A percentile compares a stretch with the other conserved stretches of the same genome.
Evolutionary conservation across 371 early-diverging fungal species (phyloP).

Genomic region (Mortierella sp.): DNA sequence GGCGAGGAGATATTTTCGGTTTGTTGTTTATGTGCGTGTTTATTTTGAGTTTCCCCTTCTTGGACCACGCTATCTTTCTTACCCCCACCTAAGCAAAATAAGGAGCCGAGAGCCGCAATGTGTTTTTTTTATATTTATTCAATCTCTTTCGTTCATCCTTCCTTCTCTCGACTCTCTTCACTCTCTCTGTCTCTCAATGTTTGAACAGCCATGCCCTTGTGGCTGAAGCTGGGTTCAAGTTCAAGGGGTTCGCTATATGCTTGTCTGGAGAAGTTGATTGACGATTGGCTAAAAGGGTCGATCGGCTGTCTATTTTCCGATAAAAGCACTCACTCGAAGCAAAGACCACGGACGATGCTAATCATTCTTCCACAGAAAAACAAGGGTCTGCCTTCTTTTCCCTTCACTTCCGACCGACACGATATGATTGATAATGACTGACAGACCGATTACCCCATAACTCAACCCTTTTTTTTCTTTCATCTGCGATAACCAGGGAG

Average conservation of each 20-base stretch:
- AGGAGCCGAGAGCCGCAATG: background rate
- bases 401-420: background rate
- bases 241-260: background rate
- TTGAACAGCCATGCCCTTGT: background rate
- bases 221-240: background rate
- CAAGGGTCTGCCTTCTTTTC: background rate
- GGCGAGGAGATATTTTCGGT: background rate
- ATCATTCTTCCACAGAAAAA: constrained; percentile 1
- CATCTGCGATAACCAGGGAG: too few species aligned
- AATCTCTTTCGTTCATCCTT: background rate
- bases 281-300: background rate
- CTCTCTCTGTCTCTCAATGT: background rate
- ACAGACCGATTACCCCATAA: background rate
- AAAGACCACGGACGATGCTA: constrained; percentile 11
- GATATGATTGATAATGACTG: background rate
- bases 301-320: constrained; percentile 12
- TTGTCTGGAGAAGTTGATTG: background rate
- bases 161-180: background rate
- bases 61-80: constrained; percentile 8
- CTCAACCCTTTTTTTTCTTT: too few species aligned
- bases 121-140: background rate
- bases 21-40: background rate
- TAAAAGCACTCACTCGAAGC: background rate
- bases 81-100: background rate
- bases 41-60: background rate